These are phyloP conservation scores for Seiridium cupressi DNA, from an alignment of 2,329 filamentous ascomycete genomes.

Conservation along the genomic window DNA sequence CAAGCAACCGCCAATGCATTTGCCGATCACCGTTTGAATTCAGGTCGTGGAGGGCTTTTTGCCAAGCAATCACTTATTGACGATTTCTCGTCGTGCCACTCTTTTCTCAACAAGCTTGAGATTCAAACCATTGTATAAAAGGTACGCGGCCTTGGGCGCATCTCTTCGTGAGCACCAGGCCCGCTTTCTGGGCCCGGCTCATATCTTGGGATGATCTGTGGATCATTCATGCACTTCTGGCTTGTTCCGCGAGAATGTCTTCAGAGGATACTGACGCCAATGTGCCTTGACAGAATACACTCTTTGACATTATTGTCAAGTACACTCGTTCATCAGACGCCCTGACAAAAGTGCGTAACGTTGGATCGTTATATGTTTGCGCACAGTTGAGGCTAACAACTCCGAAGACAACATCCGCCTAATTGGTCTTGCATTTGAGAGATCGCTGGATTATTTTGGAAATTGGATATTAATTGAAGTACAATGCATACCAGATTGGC, in stretches of 20 bases:
- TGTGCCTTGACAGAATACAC: constrained; percentile 25
- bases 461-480: constrained; percentile 17
- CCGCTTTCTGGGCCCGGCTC: neutral
- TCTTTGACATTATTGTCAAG: constrained; percentile 44
- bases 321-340: constrained; percentile 41
- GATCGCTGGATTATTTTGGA: neutral
- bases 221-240: constrained; percentile 15
- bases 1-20: constrained; percentile 12
- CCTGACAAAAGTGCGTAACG: constrained; percentile 36
- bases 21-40: constrained; percentile 1
- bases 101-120: constrained; percentile 20
- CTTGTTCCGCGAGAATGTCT: neutral
- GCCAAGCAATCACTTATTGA: constrained; percentile 20
- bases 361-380: neutral
- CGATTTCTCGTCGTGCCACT: constrained; percentile 33
- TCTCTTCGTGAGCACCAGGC: neutral
- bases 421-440: neutral
- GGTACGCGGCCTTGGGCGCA: neutral
- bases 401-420: neutral
- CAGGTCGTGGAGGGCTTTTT: constrained; percentile 6
- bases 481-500: constrained; percentile 28
- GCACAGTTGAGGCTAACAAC: constrained; percentile 1
- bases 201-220: constrained; percentile 13
- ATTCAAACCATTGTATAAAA: neutral
- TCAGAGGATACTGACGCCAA: constrained; percentile 12